Conservation (phyloP, 2,329 filamentous ascomycete species). For the Aspergillus pseudoglaucus region DNA sequence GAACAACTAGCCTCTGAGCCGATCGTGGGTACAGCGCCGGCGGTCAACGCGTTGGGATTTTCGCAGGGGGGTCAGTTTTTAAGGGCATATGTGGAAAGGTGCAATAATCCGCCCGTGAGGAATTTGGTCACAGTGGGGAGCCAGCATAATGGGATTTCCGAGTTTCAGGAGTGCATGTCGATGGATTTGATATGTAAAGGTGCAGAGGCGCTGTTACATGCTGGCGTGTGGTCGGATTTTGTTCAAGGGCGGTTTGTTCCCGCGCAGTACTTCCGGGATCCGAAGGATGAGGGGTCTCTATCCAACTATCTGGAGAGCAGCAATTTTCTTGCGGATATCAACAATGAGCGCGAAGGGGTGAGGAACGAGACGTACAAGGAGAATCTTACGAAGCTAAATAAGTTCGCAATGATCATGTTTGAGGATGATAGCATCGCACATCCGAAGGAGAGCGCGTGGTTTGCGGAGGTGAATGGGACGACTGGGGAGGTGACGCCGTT, state of each 20-base stretch:
- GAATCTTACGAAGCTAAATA: conserved; percentile 63
- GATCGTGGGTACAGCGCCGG: conserved; percentile 73
- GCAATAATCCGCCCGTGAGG: conserved; percentile 67
- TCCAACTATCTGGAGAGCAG: conserved; percentile 69
- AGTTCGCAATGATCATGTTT: conserved; percentile 86
- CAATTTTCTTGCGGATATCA: conserved; percentile 90
- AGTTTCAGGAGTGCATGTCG: conserved; percentile 66
- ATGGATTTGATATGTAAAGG: conserved; percentile 75
- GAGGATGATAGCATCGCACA: conserved; percentile 77
- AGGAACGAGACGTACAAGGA: conserved; percentile 71
- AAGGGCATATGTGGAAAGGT: conserved; percentile 82
- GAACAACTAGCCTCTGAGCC: conserved; percentile 66
- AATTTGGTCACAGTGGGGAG: conserved; percentile 82
- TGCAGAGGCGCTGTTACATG: conserved; percentile 69
- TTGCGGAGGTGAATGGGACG: conserved; percentile 73
- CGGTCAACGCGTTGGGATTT: conserved; percentile 87
- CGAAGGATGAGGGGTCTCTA: conserved; percentile 46
- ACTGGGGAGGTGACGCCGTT: conserved; percentile 57
- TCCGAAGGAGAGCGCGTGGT: conserved; percentile 88
- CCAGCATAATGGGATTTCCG: conserved; percentile 85
- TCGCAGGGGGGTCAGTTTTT: conserved; percentile 95
- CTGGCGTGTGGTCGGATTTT: conserved; percentile 71
- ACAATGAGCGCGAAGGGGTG: conserved; percentile 67
- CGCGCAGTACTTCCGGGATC: conserved; percentile 87
- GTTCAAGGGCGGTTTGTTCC: conserved; percentile 79